Percentiles rank a stretch among this genome's conserved stretches.
phyloP scores from a whole-genome alignment of 179 eudicot species.

The Vitellaria paradoxa region DNA sequence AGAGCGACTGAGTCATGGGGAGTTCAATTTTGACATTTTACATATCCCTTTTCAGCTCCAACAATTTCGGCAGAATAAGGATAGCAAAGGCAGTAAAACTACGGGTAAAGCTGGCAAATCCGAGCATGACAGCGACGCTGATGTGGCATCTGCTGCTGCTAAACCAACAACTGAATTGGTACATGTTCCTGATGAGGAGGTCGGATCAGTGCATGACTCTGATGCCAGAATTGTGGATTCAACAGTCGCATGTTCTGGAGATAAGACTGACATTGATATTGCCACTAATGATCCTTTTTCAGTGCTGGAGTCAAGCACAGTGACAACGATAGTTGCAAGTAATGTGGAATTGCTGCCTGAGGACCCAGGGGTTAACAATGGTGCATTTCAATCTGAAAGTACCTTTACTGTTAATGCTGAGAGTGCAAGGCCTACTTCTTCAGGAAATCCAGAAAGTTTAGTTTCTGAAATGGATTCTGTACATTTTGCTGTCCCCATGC shows the following conservation, averaged over 20 bases:
- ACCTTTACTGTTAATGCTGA: conserved; percentile 16
- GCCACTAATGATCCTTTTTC: conserved; percentile 25
- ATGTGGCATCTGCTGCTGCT: conserved; percentile 18
- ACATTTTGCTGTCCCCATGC: conserved; percentile 18
- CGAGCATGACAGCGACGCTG: conserved; percentile 35
- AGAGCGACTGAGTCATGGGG: neutral
- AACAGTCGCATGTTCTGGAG: conserved; percentile 23
- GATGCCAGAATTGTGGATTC: conserved; percentile 17
- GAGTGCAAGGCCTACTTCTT: conserved; percentile 17
- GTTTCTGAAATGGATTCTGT: conserved; percentile 19
- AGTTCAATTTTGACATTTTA: conserved; percentile 18
- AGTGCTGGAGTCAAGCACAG: conserved; percentile 15
- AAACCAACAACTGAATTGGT: conserved; percentile 26
- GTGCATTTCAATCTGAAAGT: conserved; percentile 13
- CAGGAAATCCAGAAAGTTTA: conserved; percentile 13
- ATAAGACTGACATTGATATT: conserved; percentile 22
- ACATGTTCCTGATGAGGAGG: conserved; percentile 32
- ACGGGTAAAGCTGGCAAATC: conserved; percentile 44
- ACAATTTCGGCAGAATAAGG: conserved; percentile 86
- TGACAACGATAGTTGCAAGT: conserved; percentile 17
- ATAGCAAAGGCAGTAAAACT: conserved; percentile 55
- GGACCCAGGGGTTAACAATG: conserved; percentile 24
- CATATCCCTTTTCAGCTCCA: conserved; percentile 56
- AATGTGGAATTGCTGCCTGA: conserved; percentile 21
- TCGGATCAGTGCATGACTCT: conserved; percentile 18